Evolutionary conservation across 805 yeast genomes (phyloP).

Genomic region (Candida hispaniensis): DNA sequence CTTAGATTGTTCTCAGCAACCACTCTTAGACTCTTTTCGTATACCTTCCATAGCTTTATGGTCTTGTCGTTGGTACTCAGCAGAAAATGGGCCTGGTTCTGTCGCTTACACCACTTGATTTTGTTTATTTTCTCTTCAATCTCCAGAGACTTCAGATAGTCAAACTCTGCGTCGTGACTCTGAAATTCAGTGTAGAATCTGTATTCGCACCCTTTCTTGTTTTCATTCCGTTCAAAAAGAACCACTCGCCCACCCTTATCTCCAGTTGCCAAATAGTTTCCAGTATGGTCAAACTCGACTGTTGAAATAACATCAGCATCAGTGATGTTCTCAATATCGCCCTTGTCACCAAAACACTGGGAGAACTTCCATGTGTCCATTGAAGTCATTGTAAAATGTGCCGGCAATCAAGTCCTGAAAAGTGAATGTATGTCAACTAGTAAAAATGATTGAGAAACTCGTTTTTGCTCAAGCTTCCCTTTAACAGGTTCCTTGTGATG

Average conservation of each 20-base stretch:
- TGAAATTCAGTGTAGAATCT: constrained; percentile 95
- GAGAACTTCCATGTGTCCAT: constrained; percentile 63
- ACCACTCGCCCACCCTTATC: constrained; percentile 98
- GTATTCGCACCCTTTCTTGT: constrained; percentile 75
- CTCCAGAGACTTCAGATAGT: constrained; percentile 87
- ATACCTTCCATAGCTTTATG: constrained; percentile 94
- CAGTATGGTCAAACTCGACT: constrained; percentile 90
- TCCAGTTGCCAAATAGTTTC: constrained; percentile 94
- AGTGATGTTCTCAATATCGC: constrained; percentile 88
- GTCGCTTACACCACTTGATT: constrained; percentile 88
- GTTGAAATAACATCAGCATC: constrained; percentile 97
- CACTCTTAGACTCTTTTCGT: constrained; percentile 81
- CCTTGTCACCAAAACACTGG: constrained; percentile 98
- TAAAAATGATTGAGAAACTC: too few species aligned
- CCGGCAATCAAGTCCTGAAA: too few species aligned
- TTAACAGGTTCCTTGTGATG: too few species aligned
- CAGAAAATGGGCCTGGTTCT: constrained; percentile 81
- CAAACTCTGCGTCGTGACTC: constrained; percentile 97
- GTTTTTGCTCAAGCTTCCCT: too few species aligned
- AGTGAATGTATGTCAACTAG: too few species aligned
- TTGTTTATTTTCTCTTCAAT: constrained; percentile 97
- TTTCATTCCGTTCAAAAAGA: constrained; percentile 76
- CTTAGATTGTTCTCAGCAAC: constrained; percentile 83
- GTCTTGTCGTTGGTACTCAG: constrained; percentile 94
- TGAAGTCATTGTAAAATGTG: constrained; percentile 3